Evolutionary conservation across 1,284 basidiomycete genomes (phyloP).

Genomic region (Kwoniella shivajii): DNA sequence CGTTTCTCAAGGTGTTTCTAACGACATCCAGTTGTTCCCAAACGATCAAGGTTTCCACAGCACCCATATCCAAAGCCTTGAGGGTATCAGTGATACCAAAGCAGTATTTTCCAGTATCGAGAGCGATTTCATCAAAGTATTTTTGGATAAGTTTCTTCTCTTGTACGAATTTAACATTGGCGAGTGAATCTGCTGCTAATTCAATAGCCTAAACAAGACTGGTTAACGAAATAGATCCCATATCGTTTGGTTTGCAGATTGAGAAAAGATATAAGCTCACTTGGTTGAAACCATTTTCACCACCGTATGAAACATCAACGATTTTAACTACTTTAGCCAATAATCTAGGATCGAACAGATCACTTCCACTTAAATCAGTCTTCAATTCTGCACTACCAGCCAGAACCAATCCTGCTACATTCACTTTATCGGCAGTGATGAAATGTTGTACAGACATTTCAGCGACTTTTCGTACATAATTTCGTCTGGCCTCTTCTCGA

Average conservation of each 20-base stretch:
- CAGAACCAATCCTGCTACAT: conserved; percentile 94
- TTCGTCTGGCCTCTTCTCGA: conserved; percentile 98
- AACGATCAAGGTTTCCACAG: conserved; percentile 95
- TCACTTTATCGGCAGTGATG: conserved; percentile 98
- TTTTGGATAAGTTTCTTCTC: conserved; percentile 97
- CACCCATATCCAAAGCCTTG: conserved; percentile 93
- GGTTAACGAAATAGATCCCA: no score
- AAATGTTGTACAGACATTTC: conserved; percentile 97
- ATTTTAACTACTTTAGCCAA: conserved; percentile 92
- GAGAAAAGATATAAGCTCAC: conserved; percentile 56
- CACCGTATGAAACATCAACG: conserved; percentile 98
- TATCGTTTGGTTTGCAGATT: no score
- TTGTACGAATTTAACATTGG: conserved; percentile 99
- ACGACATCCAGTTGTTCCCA: conserved; percentile 96
- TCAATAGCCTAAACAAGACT: conserved; percentile 78
- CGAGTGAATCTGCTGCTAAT: conserved; percentile 89
- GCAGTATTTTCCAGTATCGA: conserved; percentile 96
- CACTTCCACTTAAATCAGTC: conserved; percentile 92
- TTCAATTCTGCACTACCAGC: conserved; percentile 99
- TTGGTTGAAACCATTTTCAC: conserved; percentile 99
- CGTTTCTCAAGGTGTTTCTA: conserved; percentile 82
- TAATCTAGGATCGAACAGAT: conserved; percentile 92
- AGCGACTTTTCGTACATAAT: conserved; percentile 98
- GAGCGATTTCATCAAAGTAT: conserved; percentile 99
- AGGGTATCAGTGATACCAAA: conserved; percentile 98